Evolutionary conservation across 164 flowering plant genomes (phyloP).

Genomic region (Magnolia sinica): DNA sequence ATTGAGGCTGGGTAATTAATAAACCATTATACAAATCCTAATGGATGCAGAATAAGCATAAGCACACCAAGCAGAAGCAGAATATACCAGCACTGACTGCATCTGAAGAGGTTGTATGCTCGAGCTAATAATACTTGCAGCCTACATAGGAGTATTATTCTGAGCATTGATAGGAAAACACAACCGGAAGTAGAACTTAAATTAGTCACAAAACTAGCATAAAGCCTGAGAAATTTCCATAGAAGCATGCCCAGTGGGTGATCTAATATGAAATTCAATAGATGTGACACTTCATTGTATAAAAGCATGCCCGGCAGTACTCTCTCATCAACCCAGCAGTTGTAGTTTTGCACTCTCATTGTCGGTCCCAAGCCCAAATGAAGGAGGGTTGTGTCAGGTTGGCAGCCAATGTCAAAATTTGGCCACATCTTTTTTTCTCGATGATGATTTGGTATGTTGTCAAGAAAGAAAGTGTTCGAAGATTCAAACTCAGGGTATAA

Average conservation of each 20-base stretch:
- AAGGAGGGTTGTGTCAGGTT: no score
- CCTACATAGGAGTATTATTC: slow-evolving; percentile 28
- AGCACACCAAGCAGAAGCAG: slow-evolving; percentile 2
- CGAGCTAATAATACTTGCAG: slow-evolving; percentile 47
- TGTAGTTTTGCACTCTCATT: no score
- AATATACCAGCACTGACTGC: slow-evolving; percentile 43
- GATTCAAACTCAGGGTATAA: background rate
- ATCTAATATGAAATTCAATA: background rate
- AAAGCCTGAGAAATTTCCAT: background rate
- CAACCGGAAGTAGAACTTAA: background rate
- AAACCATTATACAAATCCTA: background rate
- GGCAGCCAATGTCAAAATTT: no score
- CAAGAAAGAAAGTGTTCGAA: background rate
- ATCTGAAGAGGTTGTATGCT: slow-evolving; percentile 65
- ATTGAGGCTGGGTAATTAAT: background rate
- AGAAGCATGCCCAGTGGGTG: background rate
- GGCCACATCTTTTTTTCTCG: background rate
- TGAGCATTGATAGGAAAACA: background rate
- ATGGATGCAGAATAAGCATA: background rate
- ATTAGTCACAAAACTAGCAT: background rate
- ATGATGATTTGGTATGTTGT: background rate
- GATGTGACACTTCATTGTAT: background rate
- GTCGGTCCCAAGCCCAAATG: no score
- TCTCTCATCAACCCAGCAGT: no score
- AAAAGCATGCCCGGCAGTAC: no score